Conservation (phyloP, 768 basidiomycete species). For the Boletus pseudopeckii region DNA sequence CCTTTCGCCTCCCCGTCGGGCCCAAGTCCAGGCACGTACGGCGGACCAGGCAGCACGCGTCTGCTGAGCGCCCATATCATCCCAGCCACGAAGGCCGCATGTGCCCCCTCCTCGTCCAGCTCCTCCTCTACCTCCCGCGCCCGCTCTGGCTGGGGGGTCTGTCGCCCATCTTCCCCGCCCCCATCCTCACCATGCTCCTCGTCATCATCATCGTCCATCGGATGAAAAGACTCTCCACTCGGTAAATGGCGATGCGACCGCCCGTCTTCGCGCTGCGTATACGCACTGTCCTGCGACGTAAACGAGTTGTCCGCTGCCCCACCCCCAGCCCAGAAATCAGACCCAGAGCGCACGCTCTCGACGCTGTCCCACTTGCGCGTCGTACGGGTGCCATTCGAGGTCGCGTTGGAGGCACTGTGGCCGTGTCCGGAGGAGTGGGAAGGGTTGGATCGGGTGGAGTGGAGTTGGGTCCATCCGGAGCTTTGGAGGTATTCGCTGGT, state of each 20-base stretch:
- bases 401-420: constrained; percentile 15
- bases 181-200: constrained; percentile 4
- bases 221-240: constrained; percentile 32
- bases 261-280: constrained; percentile 3
- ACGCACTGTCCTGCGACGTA: constrained; percentile 17
- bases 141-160: constrained; percentile 21
- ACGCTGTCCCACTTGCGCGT: constrained; percentile 26
- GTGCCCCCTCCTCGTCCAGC: constrained; percentile 72
- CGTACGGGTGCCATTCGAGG: constrained; percentile 15
- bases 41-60: constrained; percentile 66
- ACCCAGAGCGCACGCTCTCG: constrained; percentile 59
- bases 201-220: constrained; percentile 29
- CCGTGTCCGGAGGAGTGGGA: constrained; percentile 14
- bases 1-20: constrained; percentile 16
- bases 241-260: constrained; percentile 12
- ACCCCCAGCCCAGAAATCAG: constrained; percentile 69
- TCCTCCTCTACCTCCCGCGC: constrained; percentile 29
- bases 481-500: constrained; percentile 86
- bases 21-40: constrained; percentile 55
- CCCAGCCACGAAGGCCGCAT: constrained; percentile 81
- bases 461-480: constrained; percentile 60
- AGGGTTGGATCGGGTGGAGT: background rate
- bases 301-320: constrained; percentile 11
- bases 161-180: too few species aligned
- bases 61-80: constrained; percentile 83